Conservation (phyloP, 2,329 filamentous ascomycete species). For the Aureobasidium sp. region DNA sequence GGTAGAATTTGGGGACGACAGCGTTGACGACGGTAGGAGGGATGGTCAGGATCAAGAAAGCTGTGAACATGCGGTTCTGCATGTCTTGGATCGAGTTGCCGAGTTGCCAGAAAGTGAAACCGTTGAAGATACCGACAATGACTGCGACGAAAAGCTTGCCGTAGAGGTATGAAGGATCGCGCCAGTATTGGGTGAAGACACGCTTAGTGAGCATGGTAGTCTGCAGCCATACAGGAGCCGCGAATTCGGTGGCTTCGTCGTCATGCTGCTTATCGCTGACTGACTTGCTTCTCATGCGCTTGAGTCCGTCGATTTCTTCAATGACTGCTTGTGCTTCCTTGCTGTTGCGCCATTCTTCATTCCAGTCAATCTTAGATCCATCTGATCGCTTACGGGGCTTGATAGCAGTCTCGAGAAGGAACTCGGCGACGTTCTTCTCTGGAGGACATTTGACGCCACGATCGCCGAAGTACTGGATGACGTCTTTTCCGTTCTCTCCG, state of each 20-base stretch:
- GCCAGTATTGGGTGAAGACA: constrained; percentile 67
- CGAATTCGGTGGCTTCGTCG: constrained; percentile 41
- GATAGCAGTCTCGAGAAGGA: constrained; percentile 59
- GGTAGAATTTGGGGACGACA: constrained; percentile 70
- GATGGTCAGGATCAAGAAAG: constrained; percentile 51
- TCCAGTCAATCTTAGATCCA: constrained; percentile 60
- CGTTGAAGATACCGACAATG: constrained; percentile 69
- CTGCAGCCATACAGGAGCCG: constrained; percentile 57
- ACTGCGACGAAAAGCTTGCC: constrained; percentile 67
- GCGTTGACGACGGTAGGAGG: constrained; percentile 66
- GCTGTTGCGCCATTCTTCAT: constrained; percentile 65
- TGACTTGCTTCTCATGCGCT: constrained; percentile 48
- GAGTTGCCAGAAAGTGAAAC: constrained; percentile 69
- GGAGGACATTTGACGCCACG: constrained; percentile 61
- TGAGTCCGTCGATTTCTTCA: constrained; percentile 60
- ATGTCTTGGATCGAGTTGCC: constrained; percentile 60
- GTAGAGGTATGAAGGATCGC: constrained; percentile 69
- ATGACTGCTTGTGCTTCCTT: constrained; percentile 53
- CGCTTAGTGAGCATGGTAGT: constrained; percentile 61
- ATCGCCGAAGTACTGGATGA: constrained; percentile 61
- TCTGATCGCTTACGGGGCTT: constrained; percentile 48
- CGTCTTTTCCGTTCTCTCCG: constrained; percentile 57
- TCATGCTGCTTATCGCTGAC: constrained; percentile 25
- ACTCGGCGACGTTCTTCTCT: constrained; percentile 59
- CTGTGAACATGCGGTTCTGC: constrained; percentile 73